Conservation (phyloP, 2,329 filamentous ascomycete species). For the Thielaviopsis punctulata region DNA sequence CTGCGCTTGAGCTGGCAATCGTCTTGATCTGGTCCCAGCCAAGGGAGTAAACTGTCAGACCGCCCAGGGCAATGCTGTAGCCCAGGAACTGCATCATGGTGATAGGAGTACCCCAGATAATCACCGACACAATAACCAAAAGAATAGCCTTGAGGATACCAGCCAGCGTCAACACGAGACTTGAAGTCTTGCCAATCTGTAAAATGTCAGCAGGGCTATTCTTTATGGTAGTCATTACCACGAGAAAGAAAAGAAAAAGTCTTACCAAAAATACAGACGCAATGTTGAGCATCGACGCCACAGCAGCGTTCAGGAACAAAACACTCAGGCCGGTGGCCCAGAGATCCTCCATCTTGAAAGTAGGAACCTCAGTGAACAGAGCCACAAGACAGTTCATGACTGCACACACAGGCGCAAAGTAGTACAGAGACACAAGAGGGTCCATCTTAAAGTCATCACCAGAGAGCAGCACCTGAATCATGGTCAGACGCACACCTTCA, state of each 20-base stretch:
- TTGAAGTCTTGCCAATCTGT: conserved; percentile 77
- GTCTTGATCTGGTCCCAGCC: conserved; percentile 17
- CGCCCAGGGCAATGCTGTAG: conserved; percentile 50
- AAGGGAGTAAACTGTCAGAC: conserved; percentile 33
- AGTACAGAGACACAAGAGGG: conserved; percentile 73
- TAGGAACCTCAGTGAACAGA: conserved; percentile 49
- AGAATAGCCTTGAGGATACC: conserved; percentile 82
- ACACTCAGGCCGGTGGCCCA: conserved; percentile 45
- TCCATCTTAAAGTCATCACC: conserved; percentile 71
- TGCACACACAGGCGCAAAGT: conserved; percentile 73
- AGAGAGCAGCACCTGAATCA: conserved; percentile 70
- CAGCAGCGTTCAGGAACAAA: conserved; percentile 54
- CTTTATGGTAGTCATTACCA: too few relatives aligned
- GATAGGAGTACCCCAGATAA: conserved; percentile 62
- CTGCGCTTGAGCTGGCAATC: conserved; percentile 5
- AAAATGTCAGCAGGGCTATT: not conserved
- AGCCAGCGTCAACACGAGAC: conserved; percentile 68
- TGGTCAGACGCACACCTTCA: conserved; percentile 65
- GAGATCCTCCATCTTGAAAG: conserved; percentile 48
- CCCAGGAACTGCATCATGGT: conserved; percentile 56
- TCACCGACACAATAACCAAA: conserved; percentile 57
- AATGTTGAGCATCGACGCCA: conserved; percentile 68
- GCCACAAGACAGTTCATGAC: conserved; percentile 61
- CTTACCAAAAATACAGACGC: conserved; percentile 73
- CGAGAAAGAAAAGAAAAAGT: not conserved